Evolutionary conservation across 257 asterid genomes (phyloP).

Genomic region (Phtheirospermum japonicum): DNA sequence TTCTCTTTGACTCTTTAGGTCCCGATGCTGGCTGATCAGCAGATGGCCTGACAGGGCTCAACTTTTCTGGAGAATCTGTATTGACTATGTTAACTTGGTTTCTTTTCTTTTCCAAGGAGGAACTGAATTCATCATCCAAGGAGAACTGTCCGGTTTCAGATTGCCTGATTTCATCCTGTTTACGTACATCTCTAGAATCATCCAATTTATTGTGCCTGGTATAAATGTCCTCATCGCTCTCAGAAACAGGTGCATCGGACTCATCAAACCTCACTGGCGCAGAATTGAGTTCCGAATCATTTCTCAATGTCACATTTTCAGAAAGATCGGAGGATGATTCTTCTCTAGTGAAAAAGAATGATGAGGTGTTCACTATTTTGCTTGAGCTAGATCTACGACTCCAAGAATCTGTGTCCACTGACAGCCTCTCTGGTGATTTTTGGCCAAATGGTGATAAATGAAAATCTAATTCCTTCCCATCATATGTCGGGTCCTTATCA

Average conservation of each 20-base stretch:
- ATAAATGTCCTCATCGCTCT: constrained; percentile 46
- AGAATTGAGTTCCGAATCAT: constrained; percentile 37
- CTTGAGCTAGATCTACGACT: constrained; percentile 32
- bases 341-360: constrained; percentile 34
- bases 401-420: constrained; percentile 36
- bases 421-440: constrained; percentile 35
- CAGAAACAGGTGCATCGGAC: constrained; percentile 55
- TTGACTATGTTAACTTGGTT: constrained; percentile 20
- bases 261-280: constrained; percentile 61
- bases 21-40: constrained; percentile 32
- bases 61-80: constrained; percentile 28
- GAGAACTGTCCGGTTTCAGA: constrained; percentile 28
- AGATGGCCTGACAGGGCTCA: constrained; percentile 24
- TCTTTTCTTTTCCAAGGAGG: constrained; percentile 24
- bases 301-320: constrained; percentile 32
- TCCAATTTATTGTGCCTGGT: constrained; percentile 24
- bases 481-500: constrained; percentile 40
- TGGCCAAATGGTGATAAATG: constrained; percentile 42
- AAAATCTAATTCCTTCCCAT: constrained; percentile 48
- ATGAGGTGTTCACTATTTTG: constrained; percentile 35
- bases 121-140: constrained; percentile 39
- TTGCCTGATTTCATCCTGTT: constrained; percentile 27
- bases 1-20: constrained; percentile 21
- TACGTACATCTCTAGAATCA: constrained; percentile 28
- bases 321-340: constrained; percentile 42